Evolutionary conservation across 2,329 filamentous ascomycete species (phyloP), one percentile per base, ranked within the genome.

Genomic region (Calycina herbarum): DNA sequence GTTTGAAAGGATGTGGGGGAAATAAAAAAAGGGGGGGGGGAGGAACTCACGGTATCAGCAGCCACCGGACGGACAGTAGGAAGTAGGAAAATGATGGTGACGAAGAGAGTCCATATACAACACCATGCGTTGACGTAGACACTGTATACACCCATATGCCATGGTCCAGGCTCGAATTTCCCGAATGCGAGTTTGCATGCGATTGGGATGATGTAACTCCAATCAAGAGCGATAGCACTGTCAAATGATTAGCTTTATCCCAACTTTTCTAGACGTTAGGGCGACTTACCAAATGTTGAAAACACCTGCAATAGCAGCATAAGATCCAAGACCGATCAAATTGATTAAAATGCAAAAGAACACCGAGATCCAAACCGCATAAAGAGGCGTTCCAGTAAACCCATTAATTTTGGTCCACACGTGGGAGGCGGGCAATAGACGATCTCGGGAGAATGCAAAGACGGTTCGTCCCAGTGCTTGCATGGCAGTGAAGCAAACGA

Each of bases 381-480:
- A 87, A 15, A 82, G 81, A 0, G 86, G 86, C 67, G 87, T 85
- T 61, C 85, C 86, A 15, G 84, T 86, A 29, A 81, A 77, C 8
- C 80, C 75, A 8, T 78, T 79, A 2, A 88, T 84, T 20, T 78
- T 75, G 3, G 84, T 82, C 56, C 87, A 86, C 83, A 85, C 86
- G 40, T 79, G 72, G 1, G 85, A 86, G 75, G 82, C 86, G 0
- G 86, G 85, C 2, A 88, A 77, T 24, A 88, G 84, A 42, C 85
- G 84, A 70, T 88, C 86, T 57, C 85, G 81, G 33, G 86, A 86
- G 3, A 88, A 85, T 54, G 85, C 86, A 73, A 86, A 88, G 69
- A 88, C 85, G 1, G 66, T 76, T 70, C 61, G 76, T 74, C 72
- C 81, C 76, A 75, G 84, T 78, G 73, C 79, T 82, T 74, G 79